Base-by-base conservation (phyloP, 768 basidiomycete genomes). In the Mycena metata region DNA sequence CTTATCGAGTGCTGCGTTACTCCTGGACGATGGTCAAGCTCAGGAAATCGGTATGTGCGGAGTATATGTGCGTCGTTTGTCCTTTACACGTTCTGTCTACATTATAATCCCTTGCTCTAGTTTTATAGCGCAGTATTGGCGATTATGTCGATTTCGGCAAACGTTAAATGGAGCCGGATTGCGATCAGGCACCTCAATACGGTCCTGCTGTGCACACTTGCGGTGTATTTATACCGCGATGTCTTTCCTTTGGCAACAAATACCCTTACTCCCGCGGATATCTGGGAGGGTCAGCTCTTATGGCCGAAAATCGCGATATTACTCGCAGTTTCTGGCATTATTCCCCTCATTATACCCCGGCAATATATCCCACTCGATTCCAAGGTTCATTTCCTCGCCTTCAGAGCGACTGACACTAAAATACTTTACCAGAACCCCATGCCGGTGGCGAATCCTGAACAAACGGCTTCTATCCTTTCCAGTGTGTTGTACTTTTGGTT, bases 161-260 rank as follows among this genome's bases (percentile, higher is more conserved):
- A 24, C 26, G 5, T 3, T 12, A 46, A 46, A 26, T 56, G 52
- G 63, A 55, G 63, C 43, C 23, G 63, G 10, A 12, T 46, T 10
- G 63, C 52, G 9, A 12, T 42, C 17, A 23, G 23, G 24, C 66
- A 67, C 45, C 52, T 67, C 54, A 61, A 62, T n/a, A 47, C 46
- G 3, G 54, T 82, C 55, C 60, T 89, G 12, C 69, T 87, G 7
- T 72, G 78, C 36, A 76, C 79, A 1, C 83, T 85, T 68, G 66
- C 62, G 0, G 79, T 89, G 2, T 89, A 84, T 69, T 75, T 78
- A 26, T 89, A 88, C 69, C 83, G 89, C 13, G 83, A 87, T 67
- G 56, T 90, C 13, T 90, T 83, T 79, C 90, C 90, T 3, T 73
- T 90, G 6, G 79, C 83, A 7, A 90, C 88, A 0, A 88, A 79